These are phyloP conservation scores for Begonia masoniana DNA, from an alignment of 306 rosid genomes.

Conservation along the genomic window DNA sequence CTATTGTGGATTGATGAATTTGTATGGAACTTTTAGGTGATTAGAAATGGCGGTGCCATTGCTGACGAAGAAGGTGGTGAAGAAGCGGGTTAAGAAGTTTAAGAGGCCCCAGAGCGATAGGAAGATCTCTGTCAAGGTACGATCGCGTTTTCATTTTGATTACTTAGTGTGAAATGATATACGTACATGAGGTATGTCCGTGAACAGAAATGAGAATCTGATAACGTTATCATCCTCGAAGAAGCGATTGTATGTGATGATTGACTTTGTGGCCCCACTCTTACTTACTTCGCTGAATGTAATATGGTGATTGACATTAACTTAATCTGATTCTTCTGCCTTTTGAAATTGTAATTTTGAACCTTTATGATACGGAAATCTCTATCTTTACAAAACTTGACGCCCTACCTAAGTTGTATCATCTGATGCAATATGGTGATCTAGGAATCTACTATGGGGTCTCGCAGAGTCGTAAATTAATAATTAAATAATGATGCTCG, in stretches of 20 bases:
- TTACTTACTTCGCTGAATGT: conserved; percentile 43
- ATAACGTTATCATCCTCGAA: neutral
- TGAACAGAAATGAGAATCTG: too few species aligned
- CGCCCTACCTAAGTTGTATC: conserved; percentile 28
- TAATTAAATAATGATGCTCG: too few species aligned
- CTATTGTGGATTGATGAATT: neutral
- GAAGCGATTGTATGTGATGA: conserved; percentile 25
- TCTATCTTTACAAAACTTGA: conserved; percentile 5
- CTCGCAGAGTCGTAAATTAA: neutral
- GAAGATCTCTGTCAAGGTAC: conserved; percentile 72
- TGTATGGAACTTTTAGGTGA: conserved; percentile 2
- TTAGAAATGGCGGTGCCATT: conserved; percentile 65
- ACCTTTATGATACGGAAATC: too few species aligned
- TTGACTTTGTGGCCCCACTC: conserved; percentile 73
- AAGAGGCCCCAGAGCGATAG: conserved; percentile 78
- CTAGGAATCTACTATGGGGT: conserved; percentile 12
- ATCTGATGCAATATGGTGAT: conserved; percentile 19
- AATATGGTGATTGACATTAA: conserved; percentile 54
- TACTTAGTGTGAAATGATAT: neutral
- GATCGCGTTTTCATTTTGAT: neutral
- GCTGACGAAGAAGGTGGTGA: conserved; percentile 50
- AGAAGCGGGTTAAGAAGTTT: conserved; percentile 76
- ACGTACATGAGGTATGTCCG: neutral
- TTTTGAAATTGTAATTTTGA: neutral
- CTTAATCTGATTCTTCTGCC: conserved; percentile 34